Evolutionary conservation across 345 rosid species (phyloP).

Genomic region (Turnera subulata): DNA sequence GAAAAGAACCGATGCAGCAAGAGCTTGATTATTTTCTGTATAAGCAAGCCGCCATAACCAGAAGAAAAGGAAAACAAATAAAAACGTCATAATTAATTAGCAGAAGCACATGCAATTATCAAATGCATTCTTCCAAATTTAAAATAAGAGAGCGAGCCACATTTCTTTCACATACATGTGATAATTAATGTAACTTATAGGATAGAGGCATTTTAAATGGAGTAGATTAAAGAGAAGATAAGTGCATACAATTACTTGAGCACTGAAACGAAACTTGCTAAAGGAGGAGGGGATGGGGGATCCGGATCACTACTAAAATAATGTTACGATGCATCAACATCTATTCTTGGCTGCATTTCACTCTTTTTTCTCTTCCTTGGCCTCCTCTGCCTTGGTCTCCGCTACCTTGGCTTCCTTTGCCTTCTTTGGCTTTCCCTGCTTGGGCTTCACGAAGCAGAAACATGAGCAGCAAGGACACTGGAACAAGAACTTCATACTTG

Average conservation of each 20-base stretch:
- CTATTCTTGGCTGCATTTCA: background rate
- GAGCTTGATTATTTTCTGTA: no score
- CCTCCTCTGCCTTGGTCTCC: background rate
- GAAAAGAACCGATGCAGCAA: no score
- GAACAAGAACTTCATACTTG: conserved; percentile 79
- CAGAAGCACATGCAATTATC: no score
- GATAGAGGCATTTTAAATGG: background rate
- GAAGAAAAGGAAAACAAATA: no score
- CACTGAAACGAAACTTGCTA: background rate
- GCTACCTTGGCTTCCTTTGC: conserved; percentile 15
- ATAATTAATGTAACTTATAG: no score
- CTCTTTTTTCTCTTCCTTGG: conserved; percentile 36
- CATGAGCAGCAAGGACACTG: conserved; percentile 86
- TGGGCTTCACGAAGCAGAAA: conserved; percentile 84
- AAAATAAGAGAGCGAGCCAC: background rate
- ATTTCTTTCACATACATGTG: background rate
- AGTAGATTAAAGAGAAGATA: conserved; percentile 1
- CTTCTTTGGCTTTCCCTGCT: conserved; percentile 49
- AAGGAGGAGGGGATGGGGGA: no score
- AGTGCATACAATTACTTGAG: conserved; percentile 1
- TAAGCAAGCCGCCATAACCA: no score
- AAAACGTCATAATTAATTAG: no score
- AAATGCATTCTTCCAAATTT: background rate
- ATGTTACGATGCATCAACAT: background rate
- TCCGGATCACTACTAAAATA: no score